phyloP scores from a whole-genome alignment of 140 eudicot genomes.

The Bidens hawaiensis region DNA sequence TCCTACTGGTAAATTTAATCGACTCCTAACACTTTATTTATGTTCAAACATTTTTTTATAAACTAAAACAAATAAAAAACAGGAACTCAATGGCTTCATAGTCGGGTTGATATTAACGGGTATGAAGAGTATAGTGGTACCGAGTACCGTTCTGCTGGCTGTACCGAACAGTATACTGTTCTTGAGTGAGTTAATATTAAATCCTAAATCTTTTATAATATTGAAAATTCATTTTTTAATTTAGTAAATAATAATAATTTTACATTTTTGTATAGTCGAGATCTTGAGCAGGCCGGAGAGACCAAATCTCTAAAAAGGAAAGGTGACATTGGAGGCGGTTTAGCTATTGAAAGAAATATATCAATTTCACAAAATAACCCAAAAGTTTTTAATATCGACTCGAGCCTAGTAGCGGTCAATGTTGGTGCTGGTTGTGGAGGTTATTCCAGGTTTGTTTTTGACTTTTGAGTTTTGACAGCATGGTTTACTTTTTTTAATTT shows the following conservation, averaged over 20 bases:
- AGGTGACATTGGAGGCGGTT: conserved; percentile 93
- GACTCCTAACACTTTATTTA: conserved; percentile 6
- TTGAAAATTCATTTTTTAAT: conserved; percentile 1
- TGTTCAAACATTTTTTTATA: neutral
- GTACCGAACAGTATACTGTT: conserved; percentile 75
- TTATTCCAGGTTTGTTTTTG: conserved; percentile 55
- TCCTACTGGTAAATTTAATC: conserved; percentile 63
- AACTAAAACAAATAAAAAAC: conserved; percentile 1
- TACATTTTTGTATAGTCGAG: conserved; percentile 41
- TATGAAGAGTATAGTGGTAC: conserved; percentile 90
- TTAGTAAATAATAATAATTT: no score
- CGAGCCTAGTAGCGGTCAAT: conserved; percentile 71
- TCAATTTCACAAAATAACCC: conserved; percentile 48
- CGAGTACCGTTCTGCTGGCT: conserved; percentile 91
- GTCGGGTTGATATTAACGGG: conserved; percentile 75
- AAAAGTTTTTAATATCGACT: conserved; percentile 51
- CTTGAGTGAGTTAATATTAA: conserved; percentile 61
- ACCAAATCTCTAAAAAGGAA: conserved; percentile 62
- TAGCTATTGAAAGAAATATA: conserved; percentile 54
- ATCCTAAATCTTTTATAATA: conserved; percentile 6
- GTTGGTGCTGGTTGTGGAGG: conserved; percentile 99
- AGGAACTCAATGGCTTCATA: conserved; percentile 98
- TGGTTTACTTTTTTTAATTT: neutral
- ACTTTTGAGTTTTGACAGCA: neutral
- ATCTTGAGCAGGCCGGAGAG: conserved; percentile 90